These are phyloP conservation scores for Takakia lepidozioides DNA, from an alignment of 225 moss, liverwort and hornwort species.

Conservation along the genomic window DNA sequence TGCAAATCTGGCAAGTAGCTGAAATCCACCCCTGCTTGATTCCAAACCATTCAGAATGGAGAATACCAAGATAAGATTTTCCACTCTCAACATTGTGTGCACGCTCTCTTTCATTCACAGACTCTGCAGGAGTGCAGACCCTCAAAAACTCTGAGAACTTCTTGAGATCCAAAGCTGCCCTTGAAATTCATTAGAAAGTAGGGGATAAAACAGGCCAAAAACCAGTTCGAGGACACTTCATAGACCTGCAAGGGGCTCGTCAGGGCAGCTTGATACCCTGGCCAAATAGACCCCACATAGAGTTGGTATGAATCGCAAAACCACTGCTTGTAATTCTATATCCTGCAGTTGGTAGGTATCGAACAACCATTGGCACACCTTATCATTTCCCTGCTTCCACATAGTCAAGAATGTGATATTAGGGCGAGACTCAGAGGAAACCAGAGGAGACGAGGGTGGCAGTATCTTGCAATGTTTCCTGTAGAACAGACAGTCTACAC, in stretches of 20 bases:
- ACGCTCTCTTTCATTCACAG: too few species aligned
- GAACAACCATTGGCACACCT: slow-evolving; percentile 89
- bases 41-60: too few species aligned
- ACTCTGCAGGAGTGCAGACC: too few species aligned
- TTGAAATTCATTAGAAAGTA: not conserved
- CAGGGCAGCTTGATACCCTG: slow-evolving; percentile 48
- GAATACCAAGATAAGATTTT: too few species aligned
- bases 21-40: too few species aligned
- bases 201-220: not conserved
- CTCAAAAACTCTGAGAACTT: too few species aligned
- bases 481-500: too few species aligned
- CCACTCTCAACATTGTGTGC: too few species aligned
- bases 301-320: slow-evolving; percentile 66
- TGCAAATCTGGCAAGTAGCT: too few species aligned
- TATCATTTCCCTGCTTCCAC: slow-evolving; percentile 62
- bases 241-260: slow-evolving; percentile 84
- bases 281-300: slow-evolving; percentile 74
- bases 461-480: too few species aligned
- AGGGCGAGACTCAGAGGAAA: too few species aligned
- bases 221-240: slow-evolving; percentile 14
- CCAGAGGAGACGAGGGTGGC: too few species aligned
- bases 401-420: not conserved
- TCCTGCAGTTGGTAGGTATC: slow-evolving; percentile 82
- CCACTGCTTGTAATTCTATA: slow-evolving; percentile 67
- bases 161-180: not conserved